phyloP scores from a whole-genome alignment of 345 rosid species.

The Syzygium grande region DNA sequence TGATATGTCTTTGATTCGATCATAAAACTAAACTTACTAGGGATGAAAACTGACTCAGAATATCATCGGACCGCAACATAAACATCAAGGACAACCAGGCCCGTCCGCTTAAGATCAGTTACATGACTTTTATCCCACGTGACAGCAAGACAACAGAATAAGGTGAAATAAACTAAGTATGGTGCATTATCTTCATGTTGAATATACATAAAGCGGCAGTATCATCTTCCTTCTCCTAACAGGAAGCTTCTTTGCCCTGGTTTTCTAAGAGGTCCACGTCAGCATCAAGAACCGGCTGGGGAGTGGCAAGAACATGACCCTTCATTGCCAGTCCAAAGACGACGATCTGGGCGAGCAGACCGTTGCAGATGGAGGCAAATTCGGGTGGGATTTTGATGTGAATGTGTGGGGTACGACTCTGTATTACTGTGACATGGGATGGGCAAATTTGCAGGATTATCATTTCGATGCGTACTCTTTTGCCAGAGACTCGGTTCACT shows the following conservation, averaged over 20 bases:
- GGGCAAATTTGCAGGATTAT: slow-evolving; percentile 20
- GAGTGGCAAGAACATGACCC: slow-evolving; percentile 27
- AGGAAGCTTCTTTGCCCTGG: not conserved
- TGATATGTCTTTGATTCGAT: too few relatives aligned
- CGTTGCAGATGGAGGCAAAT: slow-evolving; percentile 28
- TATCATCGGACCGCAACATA: not conserved
- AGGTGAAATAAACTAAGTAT: not conserved
- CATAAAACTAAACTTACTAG: not conserved
- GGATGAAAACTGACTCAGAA: not conserved
- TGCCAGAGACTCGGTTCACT: slow-evolving; percentile 23
- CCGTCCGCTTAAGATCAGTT: too few relatives aligned
- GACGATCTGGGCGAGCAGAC: slow-evolving; percentile 34
- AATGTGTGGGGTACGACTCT: slow-evolving; percentile 29
- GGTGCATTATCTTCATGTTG: not conserved
- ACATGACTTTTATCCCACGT: not conserved
- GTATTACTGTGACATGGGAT: slow-evolving; percentile 36
- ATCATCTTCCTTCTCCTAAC: slow-evolving; percentile 2
- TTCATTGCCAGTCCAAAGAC: slow-evolving; percentile 56
- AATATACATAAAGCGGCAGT: not conserved
- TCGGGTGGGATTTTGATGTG: slow-evolving; percentile 38
- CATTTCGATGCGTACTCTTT: slow-evolving; percentile 26
- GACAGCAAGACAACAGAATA: not conserved
- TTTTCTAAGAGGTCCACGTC: slow-evolving; percentile 15
- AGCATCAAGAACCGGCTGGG: slow-evolving; percentile 37
- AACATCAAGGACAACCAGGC: not conserved